Conservation (phyloP, 2,329 filamentous ascomycete species). For the Aspergillus ustus region DNA sequence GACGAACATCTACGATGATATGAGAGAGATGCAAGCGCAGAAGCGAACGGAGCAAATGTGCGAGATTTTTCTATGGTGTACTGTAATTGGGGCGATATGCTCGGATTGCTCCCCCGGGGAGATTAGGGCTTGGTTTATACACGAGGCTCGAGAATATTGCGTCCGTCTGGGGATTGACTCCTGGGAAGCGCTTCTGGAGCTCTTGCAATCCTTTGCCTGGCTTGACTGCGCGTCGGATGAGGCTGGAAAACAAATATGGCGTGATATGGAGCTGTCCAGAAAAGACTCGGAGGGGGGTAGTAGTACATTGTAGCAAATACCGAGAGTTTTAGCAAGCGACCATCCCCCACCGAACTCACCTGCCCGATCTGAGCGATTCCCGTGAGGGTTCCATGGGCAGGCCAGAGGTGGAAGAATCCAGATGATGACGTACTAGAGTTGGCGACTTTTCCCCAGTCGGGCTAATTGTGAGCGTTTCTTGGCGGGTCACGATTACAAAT, state of each 20-base stretch:
- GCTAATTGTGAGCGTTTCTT: too few species aligned
- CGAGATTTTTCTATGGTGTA: not conserved
- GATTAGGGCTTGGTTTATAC: not conserved
- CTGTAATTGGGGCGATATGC: not conserved
- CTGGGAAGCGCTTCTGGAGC: not conserved
- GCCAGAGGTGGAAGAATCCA: too few species aligned
- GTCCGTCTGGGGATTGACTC: not conserved
- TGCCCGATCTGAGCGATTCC: too few species aligned
- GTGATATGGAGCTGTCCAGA: not conserved
- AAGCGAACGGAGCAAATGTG: not conserved
- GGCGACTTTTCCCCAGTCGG: too few species aligned
- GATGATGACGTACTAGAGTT: too few species aligned
- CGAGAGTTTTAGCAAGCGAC: too few species aligned
- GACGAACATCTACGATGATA: not conserved
- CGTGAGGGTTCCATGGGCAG: too few species aligned
- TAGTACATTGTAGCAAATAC: too few species aligned
- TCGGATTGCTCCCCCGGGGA: not conserved
- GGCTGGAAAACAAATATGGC: not conserved
- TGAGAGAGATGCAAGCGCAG: not conserved
- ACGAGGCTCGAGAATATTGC: not conserved
- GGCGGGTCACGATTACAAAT: too few species aligned
- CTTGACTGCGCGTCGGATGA: not conserved
- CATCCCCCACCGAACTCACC: too few species aligned
- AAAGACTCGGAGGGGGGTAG: too few species aligned
- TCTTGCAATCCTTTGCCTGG: not conserved